Evolutionary conservation across 169 alveolate genomes (phyloP), one percentile per base, ranked within the genome.

Genomic region (Toxoplasma gondii): DNA sequence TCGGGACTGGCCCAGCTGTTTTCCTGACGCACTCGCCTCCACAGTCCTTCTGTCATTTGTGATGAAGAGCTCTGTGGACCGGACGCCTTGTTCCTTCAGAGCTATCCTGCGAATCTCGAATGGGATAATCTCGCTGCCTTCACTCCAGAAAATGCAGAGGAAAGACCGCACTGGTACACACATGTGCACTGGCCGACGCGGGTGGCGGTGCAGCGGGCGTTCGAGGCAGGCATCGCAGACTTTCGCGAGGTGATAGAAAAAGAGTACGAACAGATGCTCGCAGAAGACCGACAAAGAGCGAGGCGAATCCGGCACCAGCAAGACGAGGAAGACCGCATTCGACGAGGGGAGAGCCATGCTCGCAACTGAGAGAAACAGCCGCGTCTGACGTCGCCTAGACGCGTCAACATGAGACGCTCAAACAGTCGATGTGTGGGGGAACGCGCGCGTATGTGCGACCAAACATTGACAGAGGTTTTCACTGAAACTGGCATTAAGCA

Each of bases 151-250:
- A 96, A 96, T 44, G 94, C 31, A 38, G 96, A 96, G 43, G 91
- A 94, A 31, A 39, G 97, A 41, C 94, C 94, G 49, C 78, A 88
- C 41, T 96, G 96, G 94, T 96, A 96, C 83, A 94, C 93, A 29
- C 91, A 90, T 70, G 97, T 96, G 19, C 97, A 96, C 93, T 96
- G 95, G 12, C 97, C 97, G 0, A 96, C 97, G 54, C 88, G 97
- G n/a, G 58, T 92, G 67, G 97, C 97, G 38, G 97, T 96, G 19
- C 96, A 95, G 70, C 91, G 93, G 84, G 97, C 97, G 0, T 96
- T 96, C 92, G 97, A 95, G 88, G 83, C 80, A 36, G 97, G 97
- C 70, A 45, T 96, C 2, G 97, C 95, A 43, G 97, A 96, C 91
- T 96, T 96, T 91, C 95, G 97, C 34, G 95, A 92, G 16, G 91